These are phyloP conservation scores for Pichia sp. DNA, from an alignment of 1,139 yeast genomes.

Conservation along the genomic window DNA sequence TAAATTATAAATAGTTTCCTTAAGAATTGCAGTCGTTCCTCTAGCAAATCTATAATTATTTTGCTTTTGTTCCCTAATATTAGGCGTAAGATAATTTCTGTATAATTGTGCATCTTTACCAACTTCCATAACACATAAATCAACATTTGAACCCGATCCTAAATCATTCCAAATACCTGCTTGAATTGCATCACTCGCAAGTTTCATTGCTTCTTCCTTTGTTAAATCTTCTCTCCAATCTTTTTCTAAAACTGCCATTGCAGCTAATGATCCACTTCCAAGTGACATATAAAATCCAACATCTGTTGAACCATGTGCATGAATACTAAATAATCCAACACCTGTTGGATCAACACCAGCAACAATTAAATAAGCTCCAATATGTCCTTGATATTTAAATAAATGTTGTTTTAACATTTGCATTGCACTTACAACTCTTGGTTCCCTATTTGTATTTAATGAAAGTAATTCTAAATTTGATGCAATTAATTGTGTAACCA, in stretches of 20 bases:
- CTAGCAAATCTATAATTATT: constrained; percentile 77
- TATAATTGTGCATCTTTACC: constrained; percentile 80
- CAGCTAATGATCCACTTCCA: constrained; percentile 98
- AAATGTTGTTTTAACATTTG: constrained; percentile 92
- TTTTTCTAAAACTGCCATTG: constrained; percentile 94
- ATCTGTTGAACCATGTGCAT: constrained; percentile 97
- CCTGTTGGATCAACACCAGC: constrained; percentile 98
- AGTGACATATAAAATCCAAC: constrained; percentile 87
- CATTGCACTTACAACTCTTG: constrained; percentile 89
- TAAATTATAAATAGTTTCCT: constrained; percentile 54
- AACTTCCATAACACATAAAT: constrained; percentile 90
- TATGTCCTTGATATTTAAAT: constrained; percentile 93
- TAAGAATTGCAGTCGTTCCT: constrained; percentile 86
- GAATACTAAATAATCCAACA: constrained; percentile 84
- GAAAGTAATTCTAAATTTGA: constrained; percentile 89
- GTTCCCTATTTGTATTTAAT: constrained; percentile 73
- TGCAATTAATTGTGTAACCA: constrained; percentile 88
- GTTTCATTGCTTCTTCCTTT: constrained; percentile 80
- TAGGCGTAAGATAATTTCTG: constrained; percentile 89
- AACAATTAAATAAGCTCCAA: constrained; percentile 93
- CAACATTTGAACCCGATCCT: constrained; percentile 98
- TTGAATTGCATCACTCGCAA: constrained; percentile 90
- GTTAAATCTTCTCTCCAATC: constrained; percentile 75
- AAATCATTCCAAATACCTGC: constrained; percentile 99
- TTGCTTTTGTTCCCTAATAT: constrained; percentile 75